Percentiles rank a stretch among this genome's conserved stretches.
These are phyloP conservation scores for Pterulicium gracile DNA, from an alignment of 1,284 basidiomycete genomes.

Conservation along the genomic window DNA sequence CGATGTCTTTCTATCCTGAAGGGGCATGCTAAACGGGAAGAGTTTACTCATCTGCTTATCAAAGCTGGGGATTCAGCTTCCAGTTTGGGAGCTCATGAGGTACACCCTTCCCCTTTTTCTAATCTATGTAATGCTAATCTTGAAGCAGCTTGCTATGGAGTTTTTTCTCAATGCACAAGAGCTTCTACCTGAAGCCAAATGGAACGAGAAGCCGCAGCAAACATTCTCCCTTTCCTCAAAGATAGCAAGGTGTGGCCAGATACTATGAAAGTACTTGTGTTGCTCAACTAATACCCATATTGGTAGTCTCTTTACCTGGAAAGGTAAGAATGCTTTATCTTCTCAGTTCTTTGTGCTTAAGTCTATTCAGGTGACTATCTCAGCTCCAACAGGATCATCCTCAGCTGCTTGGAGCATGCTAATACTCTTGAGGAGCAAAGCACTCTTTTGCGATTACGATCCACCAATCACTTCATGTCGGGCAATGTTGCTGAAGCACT, in stretches of 20 bases:
- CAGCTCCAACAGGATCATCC: constrained; percentile 38
- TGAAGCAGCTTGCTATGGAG: constrained; percentile 46
- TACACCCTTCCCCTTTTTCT: constrained; percentile 15
- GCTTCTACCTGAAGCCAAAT: constrained; percentile 41
- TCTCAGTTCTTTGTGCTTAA: neutral
- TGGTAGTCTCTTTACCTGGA: constrained; percentile 50
- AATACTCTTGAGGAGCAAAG: constrained; percentile 42
- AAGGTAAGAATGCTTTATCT: constrained; percentile 24
- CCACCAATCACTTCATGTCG: constrained; percentile 50
- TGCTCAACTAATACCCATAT: constrained; percentile 5
- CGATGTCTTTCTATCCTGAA: constrained; percentile 52
- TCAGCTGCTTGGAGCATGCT: constrained; percentile 38
- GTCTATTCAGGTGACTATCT: constrained; percentile 34
- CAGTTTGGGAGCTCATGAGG: constrained; percentile 47
- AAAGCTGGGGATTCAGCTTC: constrained; percentile 58
- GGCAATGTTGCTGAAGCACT: constrained; percentile 46
- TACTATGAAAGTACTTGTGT: neutral
- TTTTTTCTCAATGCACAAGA: constrained; percentile 47
- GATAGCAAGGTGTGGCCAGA: constrained; percentile 43
- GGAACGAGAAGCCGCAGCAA: constrained; percentile 35
- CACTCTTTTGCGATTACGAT: constrained; percentile 44
- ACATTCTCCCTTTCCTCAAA: constrained; percentile 43
- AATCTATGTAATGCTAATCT: too few species aligned
- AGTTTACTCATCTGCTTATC: constrained; percentile 46
- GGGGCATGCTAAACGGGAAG: constrained; percentile 48